phyloP scores from a whole-genome alignment of 352 stramenopile species.

The Globisporangium nagaii region DNA sequence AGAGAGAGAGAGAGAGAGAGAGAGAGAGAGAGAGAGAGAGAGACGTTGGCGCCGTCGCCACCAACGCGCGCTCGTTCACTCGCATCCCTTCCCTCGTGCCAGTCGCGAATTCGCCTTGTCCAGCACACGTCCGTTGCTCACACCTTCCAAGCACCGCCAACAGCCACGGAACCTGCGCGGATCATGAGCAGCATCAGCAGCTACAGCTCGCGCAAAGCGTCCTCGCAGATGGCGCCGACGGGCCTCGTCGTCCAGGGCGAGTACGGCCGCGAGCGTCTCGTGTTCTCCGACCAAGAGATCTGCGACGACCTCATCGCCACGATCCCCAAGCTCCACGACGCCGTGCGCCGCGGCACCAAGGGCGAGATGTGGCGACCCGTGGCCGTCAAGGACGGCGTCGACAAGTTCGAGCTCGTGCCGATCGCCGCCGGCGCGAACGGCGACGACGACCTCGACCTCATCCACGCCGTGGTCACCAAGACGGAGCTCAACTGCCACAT shows the following conservation, averaged over 20 bases:
- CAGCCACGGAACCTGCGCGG: too few species aligned
- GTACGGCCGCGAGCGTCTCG: conserved; percentile 17
- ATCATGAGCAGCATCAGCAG: neutral
- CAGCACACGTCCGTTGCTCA: neutral
- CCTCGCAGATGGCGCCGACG: neutral
- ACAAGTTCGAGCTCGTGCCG: conserved; percentile 38
- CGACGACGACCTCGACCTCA: conserved; percentile 36
- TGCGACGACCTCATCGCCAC: conserved; percentile 50
- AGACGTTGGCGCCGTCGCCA: too few species aligned
- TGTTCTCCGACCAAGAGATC: conserved; percentile 51
- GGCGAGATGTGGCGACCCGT: conserved; percentile 27
- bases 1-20: too few species aligned
- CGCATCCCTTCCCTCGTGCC: neutral
- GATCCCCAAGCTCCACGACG: conserved; percentile 46
- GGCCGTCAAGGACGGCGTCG: conserved; percentile 25
- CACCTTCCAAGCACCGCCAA: neutral
- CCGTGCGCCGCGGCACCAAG: conserved; percentile 23
- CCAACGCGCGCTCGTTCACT: neutral
- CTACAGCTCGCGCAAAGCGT: neutral
- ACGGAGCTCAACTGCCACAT: conserved; percentile 48
- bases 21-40: too few species aligned
- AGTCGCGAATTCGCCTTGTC: neutral
- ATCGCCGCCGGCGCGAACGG: conserved; percentile 17
- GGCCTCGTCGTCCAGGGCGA: conserved; percentile 9
- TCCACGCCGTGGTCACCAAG: conserved; percentile 41